These are phyloP conservation scores for Hyphodiscus sp. DNA, from an alignment of 2,329 filamentous ascomycete species.

Conservation along the genomic window DNA sequence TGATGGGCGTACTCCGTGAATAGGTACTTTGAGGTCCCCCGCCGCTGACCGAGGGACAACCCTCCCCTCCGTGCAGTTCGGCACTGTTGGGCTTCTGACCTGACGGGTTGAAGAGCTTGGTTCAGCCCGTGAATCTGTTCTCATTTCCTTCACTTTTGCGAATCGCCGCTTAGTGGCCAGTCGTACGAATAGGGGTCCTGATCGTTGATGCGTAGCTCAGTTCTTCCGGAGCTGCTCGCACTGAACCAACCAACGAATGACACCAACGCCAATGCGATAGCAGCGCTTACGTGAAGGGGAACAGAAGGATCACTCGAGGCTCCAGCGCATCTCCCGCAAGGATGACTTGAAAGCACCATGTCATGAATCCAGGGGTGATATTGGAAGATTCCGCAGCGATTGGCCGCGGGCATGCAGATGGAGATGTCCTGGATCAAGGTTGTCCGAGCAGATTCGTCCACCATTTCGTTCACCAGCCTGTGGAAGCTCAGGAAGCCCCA, in stretches of 20 bases:
- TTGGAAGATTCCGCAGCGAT: not conserved
- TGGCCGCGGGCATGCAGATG: slow-evolving; percentile 7
- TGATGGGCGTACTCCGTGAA: no score
- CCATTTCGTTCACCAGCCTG: not conserved
- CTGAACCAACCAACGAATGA: not conserved
- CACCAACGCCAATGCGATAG: not conserved
- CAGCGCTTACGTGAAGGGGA: slow-evolving; percentile 8
- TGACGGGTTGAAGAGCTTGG: no score
- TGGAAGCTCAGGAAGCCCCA: slow-evolving; percentile 13
- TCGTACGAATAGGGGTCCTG: no score
- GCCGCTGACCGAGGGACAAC: not conserved
- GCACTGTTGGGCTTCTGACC: no score
- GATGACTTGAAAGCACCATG: slow-evolving; percentile 8
- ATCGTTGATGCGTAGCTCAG: no score
- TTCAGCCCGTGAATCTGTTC: no score
- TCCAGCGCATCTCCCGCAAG: not conserved
- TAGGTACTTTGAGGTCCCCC: not conserved
- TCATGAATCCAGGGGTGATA: slow-evolving; percentile 13
- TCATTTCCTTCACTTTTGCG: no score
- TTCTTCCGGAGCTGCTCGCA: no score
- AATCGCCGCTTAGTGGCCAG: no score
- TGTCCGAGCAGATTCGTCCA: not conserved
- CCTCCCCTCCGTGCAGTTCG: no score
- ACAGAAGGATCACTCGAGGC: slow-evolving; percentile 8
- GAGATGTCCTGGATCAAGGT: slow-evolving; percentile 8